Percentiles rank a stretch among this genome's conserved stretches.
phyloP scores from a whole-genome alignment of 345 rosid genomes.

The Triadica sebifera region DNA sequence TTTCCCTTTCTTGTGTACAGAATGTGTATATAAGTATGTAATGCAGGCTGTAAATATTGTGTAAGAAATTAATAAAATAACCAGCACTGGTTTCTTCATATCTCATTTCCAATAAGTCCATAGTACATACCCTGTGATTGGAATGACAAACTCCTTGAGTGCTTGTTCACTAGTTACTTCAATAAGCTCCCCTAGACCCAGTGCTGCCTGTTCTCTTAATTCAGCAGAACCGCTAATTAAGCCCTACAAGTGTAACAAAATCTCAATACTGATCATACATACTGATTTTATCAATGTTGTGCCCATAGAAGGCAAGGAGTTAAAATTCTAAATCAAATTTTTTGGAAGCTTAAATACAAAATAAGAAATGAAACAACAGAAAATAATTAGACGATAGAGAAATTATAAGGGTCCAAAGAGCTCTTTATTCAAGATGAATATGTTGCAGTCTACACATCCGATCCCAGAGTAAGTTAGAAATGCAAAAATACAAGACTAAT shows the following conservation, averaged over 20 bases:
- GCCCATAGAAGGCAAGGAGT: neutral
- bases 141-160: slow-evolving; percentile 85
- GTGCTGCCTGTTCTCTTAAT: slow-evolving; percentile 90
- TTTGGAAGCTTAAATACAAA: neutral
- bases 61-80: too few species aligned
- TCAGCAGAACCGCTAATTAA: slow-evolving; percentile 89
- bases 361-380: neutral
- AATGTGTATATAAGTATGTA: too few species aligned
- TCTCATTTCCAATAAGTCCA: neutral
- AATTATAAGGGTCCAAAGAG: neutral
- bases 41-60: too few species aligned
- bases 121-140: slow-evolving; percentile 81
- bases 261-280: slow-evolving; percentile 9
- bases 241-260: slow-evolving; percentile 48
- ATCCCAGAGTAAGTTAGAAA: neutral
- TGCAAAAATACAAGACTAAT: neutral
- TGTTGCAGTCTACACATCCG: neutral
- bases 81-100: too few species aligned
- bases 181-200: slow-evolving; percentile 96
- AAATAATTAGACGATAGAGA: neutral
- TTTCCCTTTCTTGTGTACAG: too few species aligned
- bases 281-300: neutral
- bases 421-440: neutral
- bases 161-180: slow-evolving; percentile 94
- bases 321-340: neutral